Conservation (phyloP, 2,329 filamentous ascomycete genomes). For the Ceratocystis ficicola region DNA sequence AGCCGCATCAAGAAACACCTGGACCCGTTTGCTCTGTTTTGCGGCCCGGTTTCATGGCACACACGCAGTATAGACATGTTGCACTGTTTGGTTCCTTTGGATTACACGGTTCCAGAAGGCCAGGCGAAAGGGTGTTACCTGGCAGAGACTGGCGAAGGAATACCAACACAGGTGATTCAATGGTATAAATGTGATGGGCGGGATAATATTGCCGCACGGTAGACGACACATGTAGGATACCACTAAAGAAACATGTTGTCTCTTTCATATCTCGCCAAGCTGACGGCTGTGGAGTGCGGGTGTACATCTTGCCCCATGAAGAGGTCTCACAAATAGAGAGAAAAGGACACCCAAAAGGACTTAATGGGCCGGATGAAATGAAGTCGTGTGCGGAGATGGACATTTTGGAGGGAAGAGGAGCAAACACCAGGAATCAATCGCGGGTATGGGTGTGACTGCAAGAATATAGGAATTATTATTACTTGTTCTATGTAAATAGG, state of each 20-base stretch:
- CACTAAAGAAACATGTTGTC: neutral
- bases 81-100: neutral
- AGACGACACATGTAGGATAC: neutral
- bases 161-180: neutral
- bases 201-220: too few species aligned
- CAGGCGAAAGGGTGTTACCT: constrained; percentile 9
- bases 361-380: neutral
- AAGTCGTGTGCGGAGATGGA: neutral
- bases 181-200: neutral
- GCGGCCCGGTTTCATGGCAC: neutral
- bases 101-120: neutral
- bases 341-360: neutral
- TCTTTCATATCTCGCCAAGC: neutral
- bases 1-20: neutral
- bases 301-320: neutral
- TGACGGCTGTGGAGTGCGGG: neutral
- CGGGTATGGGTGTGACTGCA: neutral
- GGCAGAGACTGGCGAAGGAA: neutral
- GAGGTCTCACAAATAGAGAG: neutral
- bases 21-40: neutral
- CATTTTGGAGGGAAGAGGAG: neutral
- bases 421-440: neutral
- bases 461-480: neutral
- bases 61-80: neutral
- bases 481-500: neutral